A percentile compares a stretch with the other conserved stretches of the same genome.
These are phyloP conservation scores for Hyphodiscus sp. DNA, from an alignment of 2,329 filamentous ascomycete species.

Conservation along the genomic window DNA sequence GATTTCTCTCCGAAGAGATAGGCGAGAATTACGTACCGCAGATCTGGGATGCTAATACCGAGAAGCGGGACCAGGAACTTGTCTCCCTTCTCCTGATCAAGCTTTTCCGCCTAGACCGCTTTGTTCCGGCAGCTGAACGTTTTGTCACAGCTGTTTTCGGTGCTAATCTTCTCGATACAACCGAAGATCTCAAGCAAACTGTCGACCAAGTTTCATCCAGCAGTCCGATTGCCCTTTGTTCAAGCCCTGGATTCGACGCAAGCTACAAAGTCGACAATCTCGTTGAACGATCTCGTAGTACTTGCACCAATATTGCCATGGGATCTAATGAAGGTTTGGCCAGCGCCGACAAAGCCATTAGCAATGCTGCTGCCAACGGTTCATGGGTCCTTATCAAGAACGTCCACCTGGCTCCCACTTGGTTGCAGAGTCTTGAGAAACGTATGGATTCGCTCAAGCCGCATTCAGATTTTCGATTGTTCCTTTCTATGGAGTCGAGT, in stretches of 20 bases:
- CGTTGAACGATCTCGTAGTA: slow-evolving; percentile 74
- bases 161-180: slow-evolving; percentile 70
- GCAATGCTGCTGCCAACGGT: slow-evolving; percentile 82
- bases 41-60: slow-evolving; percentile 61
- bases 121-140: slow-evolving; percentile 87
- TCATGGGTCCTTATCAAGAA: slow-evolving; percentile 99
- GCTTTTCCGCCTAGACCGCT: slow-evolving; percentile 89
- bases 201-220: slow-evolving; percentile 78
- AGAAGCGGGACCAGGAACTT: slow-evolving; percentile 68
- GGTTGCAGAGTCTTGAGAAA: slow-evolving; percentile 97
- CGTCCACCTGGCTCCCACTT: slow-evolving; percentile 90
- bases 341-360: slow-evolving; percentile 91
- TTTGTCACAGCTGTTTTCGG: slow-evolving; percentile 87
- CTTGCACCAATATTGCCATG: slow-evolving; percentile 97
- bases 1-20: slow-evolving; percentile 77
- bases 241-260: slow-evolving; percentile 93
- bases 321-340: slow-evolving; percentile 91
- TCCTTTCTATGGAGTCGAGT: slow-evolving; percentile 96
- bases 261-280: slow-evolving; percentile 98
- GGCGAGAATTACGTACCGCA: slow-evolving; percentile 78
- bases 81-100: slow-evolving; percentile 86
- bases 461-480: slow-evolving; percentile 85
- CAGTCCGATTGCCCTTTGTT: slow-evolving; percentile 84
- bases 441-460: slow-evolving; percentile 92
- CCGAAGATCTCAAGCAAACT: slow-evolving; percentile 79